Evolutionary conservation across 1,139 yeast genomes (phyloP).

Genomic region (Komagataea norvegica): DNA sequence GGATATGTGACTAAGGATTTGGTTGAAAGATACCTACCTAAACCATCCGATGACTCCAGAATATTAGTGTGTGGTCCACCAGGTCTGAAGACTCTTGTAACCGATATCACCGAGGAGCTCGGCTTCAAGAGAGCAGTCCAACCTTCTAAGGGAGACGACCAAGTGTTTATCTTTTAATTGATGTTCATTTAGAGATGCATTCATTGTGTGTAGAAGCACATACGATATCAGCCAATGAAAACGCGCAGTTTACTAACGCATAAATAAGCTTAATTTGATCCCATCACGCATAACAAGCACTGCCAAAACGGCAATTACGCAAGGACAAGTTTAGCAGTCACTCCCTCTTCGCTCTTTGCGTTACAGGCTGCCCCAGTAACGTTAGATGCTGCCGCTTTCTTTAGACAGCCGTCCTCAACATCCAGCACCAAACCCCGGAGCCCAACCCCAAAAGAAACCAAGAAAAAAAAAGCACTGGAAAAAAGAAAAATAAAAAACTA

Average conservation of each 20-base stretch:
- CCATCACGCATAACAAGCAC: background rate
- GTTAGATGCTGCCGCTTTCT: too few species aligned
- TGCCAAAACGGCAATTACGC: background rate
- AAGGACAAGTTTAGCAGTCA: too few species aligned
- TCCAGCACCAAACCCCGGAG: too few species aligned
- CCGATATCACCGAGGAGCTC: slow-evolving; percentile 46
- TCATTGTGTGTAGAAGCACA: too few species aligned
- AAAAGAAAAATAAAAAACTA: too few species aligned
- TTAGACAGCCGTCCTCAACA: too few species aligned
- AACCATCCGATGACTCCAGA: slow-evolving; percentile 43
- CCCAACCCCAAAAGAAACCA: too few species aligned
- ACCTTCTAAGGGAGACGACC: slow-evolving; percentile 52
- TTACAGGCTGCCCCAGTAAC: too few species aligned
- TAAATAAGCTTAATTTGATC: slow-evolving; percentile 2
- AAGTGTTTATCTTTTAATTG: slow-evolving; percentile 63
- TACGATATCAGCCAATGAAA: slow-evolving; percentile 1
- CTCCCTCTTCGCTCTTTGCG: too few species aligned
- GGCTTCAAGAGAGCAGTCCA: slow-evolving; percentile 57
- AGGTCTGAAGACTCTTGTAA: slow-evolving; percentile 53
- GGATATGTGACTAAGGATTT: slow-evolving; percentile 60
- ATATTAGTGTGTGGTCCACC: slow-evolving; percentile 76
- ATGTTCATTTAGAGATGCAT: too few species aligned
- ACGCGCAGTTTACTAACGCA: slow-evolving; percentile 1
- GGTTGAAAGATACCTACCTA: slow-evolving; percentile 49
- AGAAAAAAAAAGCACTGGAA: too few species aligned